phyloP scores from a whole-genome alignment of 192 early-diverging fungal genomes.

The Endogone sp. region DNA sequence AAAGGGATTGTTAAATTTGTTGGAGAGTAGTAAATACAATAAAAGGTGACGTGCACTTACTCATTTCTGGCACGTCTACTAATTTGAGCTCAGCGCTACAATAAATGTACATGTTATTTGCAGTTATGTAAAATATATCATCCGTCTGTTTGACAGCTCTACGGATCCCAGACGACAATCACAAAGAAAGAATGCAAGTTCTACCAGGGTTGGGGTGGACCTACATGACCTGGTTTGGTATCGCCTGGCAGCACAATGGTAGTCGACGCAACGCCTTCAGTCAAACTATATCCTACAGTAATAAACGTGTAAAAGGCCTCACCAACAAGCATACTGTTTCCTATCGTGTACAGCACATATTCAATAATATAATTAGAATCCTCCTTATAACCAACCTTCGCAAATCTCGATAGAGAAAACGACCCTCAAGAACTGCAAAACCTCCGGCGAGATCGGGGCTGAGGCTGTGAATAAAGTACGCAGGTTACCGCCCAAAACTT shows the following conservation, averaged over 20 bases:
- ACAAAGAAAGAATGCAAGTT: too few species aligned
- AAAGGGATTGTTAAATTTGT: neutral
- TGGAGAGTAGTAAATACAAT: too few species aligned
- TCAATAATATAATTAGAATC: too few species aligned
- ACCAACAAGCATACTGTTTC: neutral
- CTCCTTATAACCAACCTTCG: constrained; percentile 30
- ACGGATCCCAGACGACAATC: too few species aligned
- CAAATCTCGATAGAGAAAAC: constrained; percentile 59
- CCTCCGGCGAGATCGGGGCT: constrained; percentile 63
- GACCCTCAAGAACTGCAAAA: constrained; percentile 65
- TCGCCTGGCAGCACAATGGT: constrained; percentile 40
- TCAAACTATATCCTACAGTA: constrained; percentile 42
- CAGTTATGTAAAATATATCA: too few species aligned
- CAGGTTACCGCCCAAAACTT: constrained; percentile 74
- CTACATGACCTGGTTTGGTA: constrained; percentile 58
- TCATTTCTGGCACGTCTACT: constrained; percentile 83
- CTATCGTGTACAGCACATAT: too few species aligned
- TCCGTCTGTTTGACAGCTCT: too few species aligned
- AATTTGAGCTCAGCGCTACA: constrained; percentile 77
- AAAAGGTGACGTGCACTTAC: too few species aligned
- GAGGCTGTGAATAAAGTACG: constrained; percentile 64
- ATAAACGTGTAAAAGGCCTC: too few species aligned
- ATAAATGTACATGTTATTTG: too few species aligned
- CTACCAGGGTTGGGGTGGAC: constrained; percentile 48
- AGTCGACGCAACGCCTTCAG: constrained; percentile 40